phyloP scores from a whole-genome alignment of 768 basidiomycete genomes.

The Chalciporus pseudorubinellus region DNA sequence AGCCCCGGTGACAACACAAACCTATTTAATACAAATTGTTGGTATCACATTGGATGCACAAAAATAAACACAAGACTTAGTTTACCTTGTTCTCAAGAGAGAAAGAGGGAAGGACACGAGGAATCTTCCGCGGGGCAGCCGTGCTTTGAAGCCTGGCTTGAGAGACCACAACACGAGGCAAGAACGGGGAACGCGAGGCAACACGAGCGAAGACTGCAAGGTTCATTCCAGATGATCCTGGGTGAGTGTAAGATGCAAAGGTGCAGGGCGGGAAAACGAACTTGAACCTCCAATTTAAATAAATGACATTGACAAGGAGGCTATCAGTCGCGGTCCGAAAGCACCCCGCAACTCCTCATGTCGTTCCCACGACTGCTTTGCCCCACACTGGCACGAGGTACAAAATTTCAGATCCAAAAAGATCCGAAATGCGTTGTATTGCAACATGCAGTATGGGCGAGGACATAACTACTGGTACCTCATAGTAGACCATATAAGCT shows the following conservation, averaged over 20 bases:
- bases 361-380: too few species aligned
- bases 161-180: conserved; percentile 7
- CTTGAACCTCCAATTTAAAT: conserved; percentile 21
- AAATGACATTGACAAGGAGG: neutral
- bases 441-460: conserved; percentile 20
- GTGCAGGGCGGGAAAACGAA: conserved; percentile 14
- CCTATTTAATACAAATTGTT: conserved; percentile 41
- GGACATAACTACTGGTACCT: conserved; percentile 23
- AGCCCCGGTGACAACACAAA: conserved; percentile 90
- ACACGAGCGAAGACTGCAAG: conserved; percentile 27
- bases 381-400: too few species aligned
- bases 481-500: conserved; percentile 37
- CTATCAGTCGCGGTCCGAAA: conserved; percentile 4
- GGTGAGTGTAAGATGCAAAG: conserved; percentile 11
- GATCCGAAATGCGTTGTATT: conserved; percentile 24
- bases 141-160: conserved; percentile 29
- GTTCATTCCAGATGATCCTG: conserved; percentile 26
- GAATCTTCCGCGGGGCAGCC: conserved; percentile 18
- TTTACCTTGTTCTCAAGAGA: conserved; percentile 76
- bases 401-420: neutral
- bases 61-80: neutral
- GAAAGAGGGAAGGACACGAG: conserved; percentile 67
- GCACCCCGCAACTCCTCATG: too few species aligned
- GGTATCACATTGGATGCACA: neutral
- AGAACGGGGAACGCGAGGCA: conserved; percentile 13